Evolutionary conservation across 2,329 filamentous ascomycete species (phyloP).

Genomic region (Neonectria hederae): DNA sequence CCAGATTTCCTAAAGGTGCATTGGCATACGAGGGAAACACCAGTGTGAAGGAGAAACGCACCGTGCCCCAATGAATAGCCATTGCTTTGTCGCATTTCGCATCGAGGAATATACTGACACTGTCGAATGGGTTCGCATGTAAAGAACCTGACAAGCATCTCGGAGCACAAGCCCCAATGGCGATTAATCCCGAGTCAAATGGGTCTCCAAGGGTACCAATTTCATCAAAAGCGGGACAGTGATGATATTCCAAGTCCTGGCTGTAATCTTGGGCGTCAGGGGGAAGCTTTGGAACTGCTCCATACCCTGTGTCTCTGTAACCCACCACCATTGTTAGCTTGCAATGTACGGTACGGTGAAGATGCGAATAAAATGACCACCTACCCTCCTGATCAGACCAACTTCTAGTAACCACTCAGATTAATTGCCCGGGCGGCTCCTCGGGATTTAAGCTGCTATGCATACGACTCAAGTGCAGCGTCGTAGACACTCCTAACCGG

Average conservation of each 20-base stretch:
- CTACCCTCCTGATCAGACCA: not conserved
- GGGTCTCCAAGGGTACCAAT: not conserved
- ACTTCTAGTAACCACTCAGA: too few relatives aligned
- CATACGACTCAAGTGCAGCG: too few relatives aligned
- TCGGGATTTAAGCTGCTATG: too few relatives aligned
- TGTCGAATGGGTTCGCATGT: not conserved
- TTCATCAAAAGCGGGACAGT: not conserved
- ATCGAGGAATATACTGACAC: not conserved
- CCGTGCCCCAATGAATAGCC: not conserved
- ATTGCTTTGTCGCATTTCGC: not conserved
- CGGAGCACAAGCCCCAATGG: not conserved
- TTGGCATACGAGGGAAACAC: too few relatives aligned
- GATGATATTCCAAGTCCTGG: not conserved
- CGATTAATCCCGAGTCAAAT: not conserved
- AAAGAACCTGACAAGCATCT: not conserved
- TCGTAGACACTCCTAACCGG: too few relatives aligned
- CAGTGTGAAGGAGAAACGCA: too few relatives aligned
- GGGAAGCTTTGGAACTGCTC: not conserved
- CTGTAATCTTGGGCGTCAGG: not conserved
- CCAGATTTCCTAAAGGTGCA: too few relatives aligned
- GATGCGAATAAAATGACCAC: too few relatives aligned
- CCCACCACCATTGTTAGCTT: too few relatives aligned
- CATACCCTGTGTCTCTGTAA: not conserved
- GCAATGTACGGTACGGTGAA: too few relatives aligned
- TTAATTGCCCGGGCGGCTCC: too few relatives aligned